Evolutionary conservation across 139 green algal species (phyloP).

Genomic region (Marvania coccoides): DNA sequence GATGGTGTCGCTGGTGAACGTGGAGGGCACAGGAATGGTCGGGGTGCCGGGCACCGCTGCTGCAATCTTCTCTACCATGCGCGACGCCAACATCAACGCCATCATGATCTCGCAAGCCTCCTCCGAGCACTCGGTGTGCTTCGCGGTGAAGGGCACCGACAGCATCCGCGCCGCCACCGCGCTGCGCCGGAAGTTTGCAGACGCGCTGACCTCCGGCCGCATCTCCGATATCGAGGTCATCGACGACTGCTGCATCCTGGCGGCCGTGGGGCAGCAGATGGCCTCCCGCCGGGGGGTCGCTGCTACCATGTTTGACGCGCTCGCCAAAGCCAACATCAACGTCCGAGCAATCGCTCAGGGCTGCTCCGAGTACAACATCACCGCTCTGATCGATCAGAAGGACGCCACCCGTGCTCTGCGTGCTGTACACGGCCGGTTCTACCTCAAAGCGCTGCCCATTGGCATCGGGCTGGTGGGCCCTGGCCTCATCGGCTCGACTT

Average conservation of each 20-base stretch:
- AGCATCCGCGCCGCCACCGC: conserved; percentile 27
- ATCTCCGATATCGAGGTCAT: conserved; percentile 68
- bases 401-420: conserved; percentile 58
- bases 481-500: conserved; percentile 82
- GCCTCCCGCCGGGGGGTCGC: conserved; percentile 68
- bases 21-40: conserved; percentile 96
- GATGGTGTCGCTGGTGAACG: conserved; percentile 85
- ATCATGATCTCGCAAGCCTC: conserved; percentile 95
- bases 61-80: conserved; percentile 80
- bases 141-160: conserved; percentile 75
- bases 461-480: conserved; percentile 85
- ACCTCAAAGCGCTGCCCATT: conserved; percentile 81
- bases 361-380: conserved; percentile 98
- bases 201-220: conserved; percentile 59
- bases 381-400: conserved; percentile 80
- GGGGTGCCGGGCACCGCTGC: conserved; percentile 89
- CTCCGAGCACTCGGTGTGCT: conserved; percentile 96
- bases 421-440: conserved; percentile 92
- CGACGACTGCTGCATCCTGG: conserved; percentile 83
- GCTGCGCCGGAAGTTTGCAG: conserved; percentile 51
- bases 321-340: conserved; percentile 92
- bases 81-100: conserved; percentile 87
- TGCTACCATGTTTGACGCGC: conserved; percentile 87
- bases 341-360: conserved; percentile 75
- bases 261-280: conserved; percentile 92